A percentile compares a stretch with the other conserved stretches of the same genome.
These are phyloP conservation scores for Nannizzia gypsea DNA, from an alignment of 2,329 filamentous ascomycete species.

Conservation along the genomic window DNA sequence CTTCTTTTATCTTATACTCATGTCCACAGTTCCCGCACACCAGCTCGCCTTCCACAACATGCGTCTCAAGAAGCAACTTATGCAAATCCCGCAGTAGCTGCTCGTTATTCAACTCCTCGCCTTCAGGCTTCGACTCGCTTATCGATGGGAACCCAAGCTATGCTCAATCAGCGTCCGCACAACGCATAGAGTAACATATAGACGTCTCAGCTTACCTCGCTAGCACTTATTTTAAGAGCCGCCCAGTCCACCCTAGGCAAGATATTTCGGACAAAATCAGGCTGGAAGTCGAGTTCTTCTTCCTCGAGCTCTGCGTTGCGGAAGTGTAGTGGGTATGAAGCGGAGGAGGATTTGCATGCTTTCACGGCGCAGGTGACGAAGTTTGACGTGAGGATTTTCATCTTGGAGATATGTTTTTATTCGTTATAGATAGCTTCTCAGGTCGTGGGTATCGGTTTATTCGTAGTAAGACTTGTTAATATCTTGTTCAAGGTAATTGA, in stretches of 20 bases:
- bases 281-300: conserved; percentile 69
- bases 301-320: conserved; percentile 83
- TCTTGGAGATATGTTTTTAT: conserved; percentile 28
- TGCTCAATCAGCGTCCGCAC: neutral
- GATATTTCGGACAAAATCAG: conserved; percentile 69
- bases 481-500: neutral
- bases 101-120: conserved; percentile 53
- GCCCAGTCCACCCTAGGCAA: conserved; percentile 81
- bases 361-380: conserved; percentile 96
- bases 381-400: conserved; percentile 94
- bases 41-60: conserved; percentile 76
- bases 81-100: conserved; percentile 68
- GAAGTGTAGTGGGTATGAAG: conserved; percentile 83
- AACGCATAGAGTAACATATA: neutral
- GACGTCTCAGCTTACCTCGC: conserved; percentile 40
- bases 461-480: too few species aligned
- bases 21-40: conserved; percentile 86
- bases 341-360: conserved; percentile 69
- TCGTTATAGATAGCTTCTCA: neutral
- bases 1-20: conserved; percentile 88
- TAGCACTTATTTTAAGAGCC: conserved; percentile 60
- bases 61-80: conserved; percentile 72
- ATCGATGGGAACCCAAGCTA: conserved; percentile 71
- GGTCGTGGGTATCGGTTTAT: neutral
- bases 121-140: conserved; percentile 51